Evolutionary conservation across 1,139 yeast species (phyloP).

Genomic region (Kodamaea arcana): DNA sequence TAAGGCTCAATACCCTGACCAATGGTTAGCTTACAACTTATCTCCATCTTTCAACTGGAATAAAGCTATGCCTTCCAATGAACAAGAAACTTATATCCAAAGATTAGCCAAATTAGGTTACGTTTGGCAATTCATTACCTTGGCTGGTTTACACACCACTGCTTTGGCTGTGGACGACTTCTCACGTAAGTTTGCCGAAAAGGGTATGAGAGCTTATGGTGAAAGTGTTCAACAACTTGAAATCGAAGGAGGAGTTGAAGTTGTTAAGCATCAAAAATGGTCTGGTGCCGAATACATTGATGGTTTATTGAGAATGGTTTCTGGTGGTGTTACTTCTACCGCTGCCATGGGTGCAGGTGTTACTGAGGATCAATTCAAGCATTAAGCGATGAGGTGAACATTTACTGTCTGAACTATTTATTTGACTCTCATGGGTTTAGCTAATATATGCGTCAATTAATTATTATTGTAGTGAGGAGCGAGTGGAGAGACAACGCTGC

Average conservation of each 20-base stretch:
- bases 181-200: constrained; percentile 69
- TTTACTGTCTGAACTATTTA: too few species aligned
- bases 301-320: constrained; percentile 80
- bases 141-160: constrained; percentile 95
- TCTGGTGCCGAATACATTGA: constrained; percentile 98
- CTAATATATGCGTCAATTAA: too few species aligned
- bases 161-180: constrained; percentile 89
- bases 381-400: too few species aligned
- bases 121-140: constrained; percentile 97
- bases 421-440: too few species aligned
- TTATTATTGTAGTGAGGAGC: too few species aligned
- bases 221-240: constrained; percentile 82
- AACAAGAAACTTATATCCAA: constrained; percentile 86
- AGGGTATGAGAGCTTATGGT: constrained; percentile 96
- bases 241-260: constrained; percentile 87
- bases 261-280: constrained; percentile 98
- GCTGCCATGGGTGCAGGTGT: constrained; percentile 99
- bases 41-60: constrained; percentile 99
- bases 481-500: too few species aligned
- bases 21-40: constrained; percentile 94
- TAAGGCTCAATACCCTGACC: constrained; percentile 73
- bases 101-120: constrained; percentile 88
- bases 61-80: constrained; percentile 81
- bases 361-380: constrained; percentile 92
- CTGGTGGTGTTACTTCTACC: constrained; percentile 93